A percentile compares a stretch with the other conserved stretches of the same genome.
Evolutionary conservation across 106 monocot species (phyloP).

Genomic region (Iris macrosiphon): DNA sequence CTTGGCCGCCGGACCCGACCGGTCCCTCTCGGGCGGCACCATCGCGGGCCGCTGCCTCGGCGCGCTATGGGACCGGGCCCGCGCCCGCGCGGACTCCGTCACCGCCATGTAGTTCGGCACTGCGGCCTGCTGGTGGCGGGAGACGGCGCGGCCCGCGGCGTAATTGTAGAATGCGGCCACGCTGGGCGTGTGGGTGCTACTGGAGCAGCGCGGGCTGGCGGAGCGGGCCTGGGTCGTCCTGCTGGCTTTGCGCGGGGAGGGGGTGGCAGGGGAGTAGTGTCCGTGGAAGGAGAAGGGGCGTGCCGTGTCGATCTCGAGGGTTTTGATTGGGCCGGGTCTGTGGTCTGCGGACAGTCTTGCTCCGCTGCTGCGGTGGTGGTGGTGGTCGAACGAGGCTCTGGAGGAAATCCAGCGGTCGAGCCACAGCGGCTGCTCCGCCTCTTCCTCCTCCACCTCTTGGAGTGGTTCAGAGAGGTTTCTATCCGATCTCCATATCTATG

Average conservation of each 20-base stretch:
- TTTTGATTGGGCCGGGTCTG: conserved; percentile 69
- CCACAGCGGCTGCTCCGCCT: conserved; percentile 36
- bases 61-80: conserved; percentile 75
- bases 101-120: conserved; percentile 89
- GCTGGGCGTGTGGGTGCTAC: conserved; percentile 6
- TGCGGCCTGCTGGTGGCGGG: too few relatives aligned
- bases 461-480: conserved; percentile 34
- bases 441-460: conserved; percentile 27
- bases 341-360: conserved; percentile 57
- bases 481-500: conserved; percentile 53
- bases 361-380: conserved; percentile 32
- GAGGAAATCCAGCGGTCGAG: conserved; percentile 70
- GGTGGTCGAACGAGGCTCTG: conserved; percentile 49
- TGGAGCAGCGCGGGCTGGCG: conserved; percentile 65
- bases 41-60: conserved; percentile 68
- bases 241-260: conserved; percentile 56
- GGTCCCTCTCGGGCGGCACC: too few relatives aligned
- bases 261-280: conserved; percentile 49
- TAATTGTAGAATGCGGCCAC: neutral
- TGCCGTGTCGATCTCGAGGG: conserved; percentile 68
- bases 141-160: conserved; percentile 10
- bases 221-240: conserved; percentile 57
- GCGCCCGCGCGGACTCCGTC: conserved; percentile 85
- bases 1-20: conserved; percentile 29
- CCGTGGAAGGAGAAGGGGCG: conserved; percentile 50